These are phyloP conservation scores for Rhynchosporium graminicola DNA, from an alignment of 2,329 filamentous ascomycete species.

Conservation along the genomic window DNA sequence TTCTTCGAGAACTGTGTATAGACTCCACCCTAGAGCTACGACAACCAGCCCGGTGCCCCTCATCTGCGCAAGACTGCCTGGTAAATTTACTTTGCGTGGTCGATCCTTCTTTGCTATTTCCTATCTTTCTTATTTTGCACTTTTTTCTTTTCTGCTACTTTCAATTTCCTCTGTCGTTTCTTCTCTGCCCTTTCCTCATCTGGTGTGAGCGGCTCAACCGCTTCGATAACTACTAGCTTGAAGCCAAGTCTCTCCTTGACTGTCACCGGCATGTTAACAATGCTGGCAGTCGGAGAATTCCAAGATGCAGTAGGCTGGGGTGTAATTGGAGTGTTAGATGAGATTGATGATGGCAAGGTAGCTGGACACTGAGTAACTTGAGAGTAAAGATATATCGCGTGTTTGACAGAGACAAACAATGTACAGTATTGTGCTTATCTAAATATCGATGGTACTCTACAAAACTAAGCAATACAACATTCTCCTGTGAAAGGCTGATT, in stretches of 20 bases:
- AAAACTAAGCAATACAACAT: too few species aligned
- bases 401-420: too few species aligned
- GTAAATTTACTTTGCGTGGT: slow-evolving; percentile 18
- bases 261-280: neutral
- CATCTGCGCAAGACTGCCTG: neutral
- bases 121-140: slow-evolving; percentile 17
- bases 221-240: slow-evolving; percentile 7
- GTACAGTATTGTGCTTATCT: too few species aligned
- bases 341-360: too few species aligned
- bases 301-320: too few species aligned
- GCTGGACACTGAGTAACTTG: too few species aligned
- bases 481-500: too few species aligned
- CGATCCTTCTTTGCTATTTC: slow-evolving; percentile 16
- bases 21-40: slow-evolving; percentile 15
- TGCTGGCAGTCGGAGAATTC: neutral
- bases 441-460: too few species aligned
- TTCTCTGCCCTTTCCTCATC: slow-evolving; percentile 19
- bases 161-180: slow-evolving; percentile 17
- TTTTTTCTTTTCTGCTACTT: slow-evolving; percentile 12
- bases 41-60: neutral
- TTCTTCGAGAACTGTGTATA: slow-evolving; percentile 24
- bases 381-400: too few species aligned
- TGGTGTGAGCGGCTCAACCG: slow-evolving; percentile 7
- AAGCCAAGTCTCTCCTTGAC: slow-evolving; percentile 7
- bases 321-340: too few species aligned